Conservation (phyloP, 768 basidiomycete genomes). For the Calocybe cyanea region DNA sequence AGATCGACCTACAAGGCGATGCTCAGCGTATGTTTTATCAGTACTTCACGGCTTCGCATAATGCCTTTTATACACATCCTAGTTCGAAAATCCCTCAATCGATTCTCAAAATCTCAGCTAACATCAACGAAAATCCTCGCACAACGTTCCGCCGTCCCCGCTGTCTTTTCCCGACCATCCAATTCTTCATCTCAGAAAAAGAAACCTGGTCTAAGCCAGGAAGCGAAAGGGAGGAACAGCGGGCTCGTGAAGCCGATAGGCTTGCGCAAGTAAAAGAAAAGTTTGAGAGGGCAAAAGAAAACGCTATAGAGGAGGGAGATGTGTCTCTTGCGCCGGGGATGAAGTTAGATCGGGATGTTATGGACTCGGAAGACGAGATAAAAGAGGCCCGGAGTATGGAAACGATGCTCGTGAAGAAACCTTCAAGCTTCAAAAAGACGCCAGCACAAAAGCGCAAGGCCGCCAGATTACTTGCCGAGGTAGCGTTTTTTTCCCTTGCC, state of each 20-base stretch:
- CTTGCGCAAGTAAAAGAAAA: slow-evolving; percentile 50
- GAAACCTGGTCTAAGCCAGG: slow-evolving; percentile 45
- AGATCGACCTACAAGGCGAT: slow-evolving; percentile 78
- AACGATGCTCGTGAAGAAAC: no score
- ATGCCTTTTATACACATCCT: neutral
- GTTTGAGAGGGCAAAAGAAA: slow-evolving; percentile 46
- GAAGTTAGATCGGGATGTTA: slow-evolving; percentile 43
- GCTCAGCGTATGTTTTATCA: slow-evolving; percentile 48
- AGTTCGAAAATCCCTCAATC: slow-evolving; percentile 61
- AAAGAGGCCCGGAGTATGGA: no score
- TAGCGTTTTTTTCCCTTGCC: slow-evolving; percentile 20
- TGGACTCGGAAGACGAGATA: slow-evolving; percentile 22
- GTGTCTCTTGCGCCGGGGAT: slow-evolving; percentile 58
- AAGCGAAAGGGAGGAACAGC: slow-evolving; percentile 71
- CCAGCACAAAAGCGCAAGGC: slow-evolving; percentile 63
- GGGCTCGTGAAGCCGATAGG: slow-evolving; percentile 49
- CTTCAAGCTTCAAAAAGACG: slow-evolving; percentile 41
- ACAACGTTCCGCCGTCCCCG: slow-evolving; percentile 85
- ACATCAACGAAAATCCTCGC: slow-evolving; percentile 77
- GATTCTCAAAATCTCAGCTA: slow-evolving; percentile 49
- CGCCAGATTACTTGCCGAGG: slow-evolving; percentile 60
- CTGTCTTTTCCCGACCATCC: slow-evolving; percentile 60
- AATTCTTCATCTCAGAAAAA: slow-evolving; percentile 33
- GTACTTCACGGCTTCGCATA: neutral
- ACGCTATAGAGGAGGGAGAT: slow-evolving; percentile 27